These are phyloP conservation scores for Auricularia auricula-judae DNA, from an alignment of 768 basidiomycete species.

Conservation along the genomic window DNA sequence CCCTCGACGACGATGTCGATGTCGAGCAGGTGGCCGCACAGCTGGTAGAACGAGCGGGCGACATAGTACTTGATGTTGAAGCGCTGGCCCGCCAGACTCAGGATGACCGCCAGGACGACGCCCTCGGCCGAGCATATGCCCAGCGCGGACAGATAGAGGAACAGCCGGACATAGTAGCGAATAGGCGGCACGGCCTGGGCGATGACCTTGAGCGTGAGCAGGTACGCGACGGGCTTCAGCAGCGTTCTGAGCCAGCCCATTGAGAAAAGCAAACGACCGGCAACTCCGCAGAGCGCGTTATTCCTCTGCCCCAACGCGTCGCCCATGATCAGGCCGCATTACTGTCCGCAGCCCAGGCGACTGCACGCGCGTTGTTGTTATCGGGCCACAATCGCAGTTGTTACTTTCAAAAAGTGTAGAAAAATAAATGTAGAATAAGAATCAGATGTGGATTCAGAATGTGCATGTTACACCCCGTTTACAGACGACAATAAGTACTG, in stretches of 20 bases:
- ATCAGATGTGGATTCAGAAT: too few relatives aligned
- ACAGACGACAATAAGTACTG: too few relatives aligned
- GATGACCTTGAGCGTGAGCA: constrained; percentile 53
- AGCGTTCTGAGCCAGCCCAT: constrained; percentile 57
- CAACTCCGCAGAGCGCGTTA: neutral
- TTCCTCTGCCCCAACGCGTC: neutral
- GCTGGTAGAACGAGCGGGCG: constrained; percentile 69
- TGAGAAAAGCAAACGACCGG: neutral
- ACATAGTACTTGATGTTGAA: constrained; percentile 77
- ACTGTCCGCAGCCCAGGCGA: too few relatives aligned
- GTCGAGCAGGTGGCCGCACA: constrained; percentile 53
- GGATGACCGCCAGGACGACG: constrained; percentile 50
- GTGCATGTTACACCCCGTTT: too few relatives aligned
- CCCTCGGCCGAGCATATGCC: constrained; percentile 64
- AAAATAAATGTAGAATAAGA: too few relatives aligned
- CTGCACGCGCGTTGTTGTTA: too few relatives aligned
- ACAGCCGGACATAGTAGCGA: constrained; percentile 62
- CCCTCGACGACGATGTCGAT: constrained; percentile 74
- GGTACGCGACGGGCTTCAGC: constrained; percentile 63
- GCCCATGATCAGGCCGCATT: too few relatives aligned
- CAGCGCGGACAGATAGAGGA: constrained; percentile 63
- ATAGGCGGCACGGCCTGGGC: constrained; percentile 43
- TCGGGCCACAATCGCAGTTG: too few relatives aligned
- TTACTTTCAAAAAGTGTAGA: too few relatives aligned
- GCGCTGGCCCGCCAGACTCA: constrained; percentile 55